A percentile compares a stretch with the other conserved stretches of the same genome.
These are phyloP conservation scores for Cyclotella cryptica DNA, from an alignment of 108 stramenopile genomes.

Conservation along the genomic window DNA sequence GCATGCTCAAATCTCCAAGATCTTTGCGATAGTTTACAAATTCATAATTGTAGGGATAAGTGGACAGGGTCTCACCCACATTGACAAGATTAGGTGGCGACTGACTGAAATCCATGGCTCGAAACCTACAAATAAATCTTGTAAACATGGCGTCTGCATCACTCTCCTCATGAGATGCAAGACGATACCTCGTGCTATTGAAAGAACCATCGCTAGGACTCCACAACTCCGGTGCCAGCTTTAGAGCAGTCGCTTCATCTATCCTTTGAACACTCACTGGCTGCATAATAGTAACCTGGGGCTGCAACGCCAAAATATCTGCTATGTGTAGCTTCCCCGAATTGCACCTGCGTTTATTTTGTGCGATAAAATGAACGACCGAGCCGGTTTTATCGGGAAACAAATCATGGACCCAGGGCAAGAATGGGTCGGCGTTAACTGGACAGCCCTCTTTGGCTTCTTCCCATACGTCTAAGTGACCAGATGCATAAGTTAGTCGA, in stretches of 20 bases:
- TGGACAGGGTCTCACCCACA: constrained; percentile 66
- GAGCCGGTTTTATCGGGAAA: constrained; percentile 62
- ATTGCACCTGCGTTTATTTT: constrained; percentile 79
- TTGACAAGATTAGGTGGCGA: constrained; percentile 30
- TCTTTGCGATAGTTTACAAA: constrained; percentile 69
- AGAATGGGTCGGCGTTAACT: constrained; percentile 74
- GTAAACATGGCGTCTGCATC: constrained; percentile 62
- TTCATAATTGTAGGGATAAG: constrained; percentile 77
- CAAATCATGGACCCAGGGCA: constrained; percentile 84
- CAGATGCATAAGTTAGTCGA: constrained; percentile 32
- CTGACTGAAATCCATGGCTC: constrained; percentile 34
- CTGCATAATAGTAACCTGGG: constrained; percentile 79
- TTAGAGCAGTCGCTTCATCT: constrained; percentile 32
- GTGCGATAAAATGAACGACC: constrained; percentile 74
- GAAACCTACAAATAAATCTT: constrained; percentile 83
- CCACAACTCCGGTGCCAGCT: constrained; percentile 68
- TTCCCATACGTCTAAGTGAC: constrained; percentile 46
- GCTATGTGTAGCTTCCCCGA: constrained; percentile 55
- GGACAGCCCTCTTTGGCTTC: constrained; percentile 71
- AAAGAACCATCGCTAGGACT: constrained; percentile 14
- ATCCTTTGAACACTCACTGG: constrained; percentile 65
- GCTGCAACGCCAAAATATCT: constrained; percentile 64
- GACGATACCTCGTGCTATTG: constrained; percentile 53
- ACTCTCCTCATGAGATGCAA: constrained; percentile 63
- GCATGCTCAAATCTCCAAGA: constrained; percentile 47